phyloP scores from a whole-genome alignment of 1,284 basidiomycete genomes.

The Singerocomus rubriflavus region DNA sequence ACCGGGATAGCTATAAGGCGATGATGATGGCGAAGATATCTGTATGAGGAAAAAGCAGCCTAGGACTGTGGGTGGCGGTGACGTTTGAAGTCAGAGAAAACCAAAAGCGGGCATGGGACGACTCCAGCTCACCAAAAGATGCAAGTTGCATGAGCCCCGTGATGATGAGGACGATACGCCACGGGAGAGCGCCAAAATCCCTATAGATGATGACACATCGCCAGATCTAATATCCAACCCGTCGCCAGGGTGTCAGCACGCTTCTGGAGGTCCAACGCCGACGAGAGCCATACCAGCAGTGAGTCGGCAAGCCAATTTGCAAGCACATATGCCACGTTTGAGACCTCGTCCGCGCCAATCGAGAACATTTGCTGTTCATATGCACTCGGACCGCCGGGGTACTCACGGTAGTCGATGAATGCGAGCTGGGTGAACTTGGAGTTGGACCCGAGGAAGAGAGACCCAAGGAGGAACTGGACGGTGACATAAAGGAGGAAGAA shows the following conservation, averaged over 20 bases:
- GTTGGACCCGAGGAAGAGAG: conserved; percentile 31
- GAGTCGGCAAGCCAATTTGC: conserved; percentile 32
- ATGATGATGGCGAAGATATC: conserved; percentile 28
- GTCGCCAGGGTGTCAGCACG: neutral
- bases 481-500: conserved; percentile 28
- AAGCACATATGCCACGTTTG: conserved; percentile 28
- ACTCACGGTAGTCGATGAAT: conserved; percentile 35
- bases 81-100: neutral
- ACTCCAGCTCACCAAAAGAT: conserved; percentile 22
- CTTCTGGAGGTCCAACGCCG: neutral
- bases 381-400: conserved; percentile 28
- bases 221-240: conserved; percentile 29
- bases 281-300: conserved; percentile 24
- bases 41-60: conserved; percentile 28
- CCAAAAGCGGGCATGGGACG: neutral
- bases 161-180: conserved; percentile 14
- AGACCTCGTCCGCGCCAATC: conserved; percentile 21
- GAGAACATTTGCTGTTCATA: conserved; percentile 26
- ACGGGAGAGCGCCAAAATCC: conserved; percentile 14
- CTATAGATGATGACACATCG: conserved; percentile 30
- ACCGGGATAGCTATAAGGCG: conserved; percentile 19
- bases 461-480: conserved; percentile 27
- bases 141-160: conserved; percentile 26
- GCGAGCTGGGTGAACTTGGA: conserved; percentile 30
- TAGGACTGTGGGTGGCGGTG: conserved; percentile 12